phyloP scores from a whole-genome alignment of 1,139 yeast genomes.

The Saccharomyces hybrid region DNA sequence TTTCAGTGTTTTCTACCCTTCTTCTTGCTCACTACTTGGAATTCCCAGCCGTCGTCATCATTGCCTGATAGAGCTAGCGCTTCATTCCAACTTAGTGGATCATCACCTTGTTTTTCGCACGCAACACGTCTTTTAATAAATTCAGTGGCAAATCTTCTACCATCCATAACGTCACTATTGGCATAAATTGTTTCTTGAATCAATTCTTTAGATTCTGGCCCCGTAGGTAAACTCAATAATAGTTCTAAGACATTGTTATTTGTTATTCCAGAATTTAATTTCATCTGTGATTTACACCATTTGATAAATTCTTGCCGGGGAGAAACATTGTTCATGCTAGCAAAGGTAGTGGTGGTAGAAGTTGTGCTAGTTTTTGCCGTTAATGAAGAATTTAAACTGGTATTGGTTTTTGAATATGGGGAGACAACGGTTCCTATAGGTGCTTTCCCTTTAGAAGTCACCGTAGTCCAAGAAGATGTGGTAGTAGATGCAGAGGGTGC shows the following conservation, averaged over 20 bases:
- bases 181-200: slow-evolving; percentile 89
- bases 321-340: slow-evolving; percentile 31
- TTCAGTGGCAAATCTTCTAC: slow-evolving; percentile 87
- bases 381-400: slow-evolving; percentile 29
- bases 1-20: slow-evolving; percentile 38
- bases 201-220: slow-evolving; percentile 67
- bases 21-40: slow-evolving; percentile 63
- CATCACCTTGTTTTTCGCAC: slow-evolving; percentile 55
- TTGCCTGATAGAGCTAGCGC: slow-evolving; percentile 47
- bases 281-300: slow-evolving; percentile 79
- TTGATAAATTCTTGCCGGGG: slow-evolving; percentile 59
- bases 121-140: slow-evolving; percentile 69
- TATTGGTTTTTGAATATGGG: slow-evolving; percentile 24
- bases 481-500: not conserved
- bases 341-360: slow-evolving; percentile 23
- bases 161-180: slow-evolving; percentile 88
- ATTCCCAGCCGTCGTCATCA: slow-evolving; percentile 81
- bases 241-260: slow-evolving; percentile 71
- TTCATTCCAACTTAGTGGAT: slow-evolving; percentile 58
- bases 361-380: slow-evolving; percentile 19
- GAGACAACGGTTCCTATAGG: slow-evolving; percentile 35
- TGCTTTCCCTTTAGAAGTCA: not conserved
- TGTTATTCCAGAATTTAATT: slow-evolving; percentile 65
- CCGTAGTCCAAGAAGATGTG: slow-evolving; percentile 5
- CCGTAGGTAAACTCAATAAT: slow-evolving; percentile 68